phyloP scores from a whole-genome alignment of 176 grass and related monocot genomes.

The Eleusine coracana region DNA sequence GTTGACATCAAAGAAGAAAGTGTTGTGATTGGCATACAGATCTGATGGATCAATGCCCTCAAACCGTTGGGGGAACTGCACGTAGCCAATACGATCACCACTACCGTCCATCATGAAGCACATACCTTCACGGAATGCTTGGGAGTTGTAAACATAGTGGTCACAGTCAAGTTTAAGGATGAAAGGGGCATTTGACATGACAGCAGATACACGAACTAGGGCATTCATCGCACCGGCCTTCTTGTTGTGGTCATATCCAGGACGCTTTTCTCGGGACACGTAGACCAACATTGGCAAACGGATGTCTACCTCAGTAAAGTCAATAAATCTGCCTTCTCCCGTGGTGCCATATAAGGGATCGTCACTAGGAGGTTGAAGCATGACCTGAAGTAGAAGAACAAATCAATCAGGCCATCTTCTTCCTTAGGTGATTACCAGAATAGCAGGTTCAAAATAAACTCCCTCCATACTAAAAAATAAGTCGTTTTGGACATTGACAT shows the following conservation, averaged over 20 bases:
- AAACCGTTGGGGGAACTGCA: constrained; percentile 95
- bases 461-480: no score
- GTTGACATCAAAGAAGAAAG: constrained; percentile 95
- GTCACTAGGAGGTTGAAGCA: constrained; percentile 90
- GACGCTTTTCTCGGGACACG: constrained; percentile 92
- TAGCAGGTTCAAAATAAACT: background rate
- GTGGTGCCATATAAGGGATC: constrained; percentile 66
- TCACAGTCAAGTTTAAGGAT: constrained; percentile 99
- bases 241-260: constrained; percentile 99
- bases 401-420: background rate
- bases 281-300: constrained; percentile 94
- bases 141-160: constrained; percentile 93
- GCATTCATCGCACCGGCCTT: constrained; percentile 99
- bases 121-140: constrained; percentile 95
- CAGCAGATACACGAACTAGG: constrained; percentile 83
- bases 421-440: background rate
- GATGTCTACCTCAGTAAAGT: constrained; percentile 84
- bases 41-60: constrained; percentile 98
- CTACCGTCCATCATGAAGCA: constrained; percentile 99
- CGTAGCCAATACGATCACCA: constrained; percentile 88
- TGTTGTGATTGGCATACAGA: constrained; percentile 97
- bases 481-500: no score
- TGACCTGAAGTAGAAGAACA: constrained; percentile 58
- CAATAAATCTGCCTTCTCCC: constrained; percentile 57
- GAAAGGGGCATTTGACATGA: constrained; percentile 99